Evolutionary conservation across 1,139 yeast genomes (phyloP).

Genomic region (Meyerozyma guilliermondii): DNA sequence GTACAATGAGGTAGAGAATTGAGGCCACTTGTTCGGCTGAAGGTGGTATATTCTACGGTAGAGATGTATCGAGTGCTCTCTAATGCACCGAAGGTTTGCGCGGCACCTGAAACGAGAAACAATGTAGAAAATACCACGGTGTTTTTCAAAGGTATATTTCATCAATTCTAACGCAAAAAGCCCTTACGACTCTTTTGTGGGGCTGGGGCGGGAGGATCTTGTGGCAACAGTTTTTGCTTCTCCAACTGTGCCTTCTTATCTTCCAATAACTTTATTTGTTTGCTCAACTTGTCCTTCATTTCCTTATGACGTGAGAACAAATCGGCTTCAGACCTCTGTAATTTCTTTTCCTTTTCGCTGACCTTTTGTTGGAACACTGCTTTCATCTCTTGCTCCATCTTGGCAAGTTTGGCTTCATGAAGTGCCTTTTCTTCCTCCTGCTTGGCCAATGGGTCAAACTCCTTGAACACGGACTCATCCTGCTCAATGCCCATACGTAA

Average conservation of each 20-base stretch:
- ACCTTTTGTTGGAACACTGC: conserved; percentile 96
- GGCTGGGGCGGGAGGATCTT: conserved; percentile 45
- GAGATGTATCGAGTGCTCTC: neutral
- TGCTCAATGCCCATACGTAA: conserved; percentile 82
- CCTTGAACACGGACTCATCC: conserved; percentile 86
- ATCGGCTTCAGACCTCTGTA: conserved; percentile 96
- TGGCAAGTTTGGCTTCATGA: conserved; percentile 90
- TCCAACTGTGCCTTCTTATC: conserved; percentile 87
- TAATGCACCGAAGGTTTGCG: neutral
- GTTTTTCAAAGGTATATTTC: neutral
- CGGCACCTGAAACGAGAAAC: neutral
- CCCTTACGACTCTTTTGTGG: conserved; percentile 53
- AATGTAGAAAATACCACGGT: too few relatives aligned
- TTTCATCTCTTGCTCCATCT: conserved; percentile 97
- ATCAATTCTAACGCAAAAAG: conserved; percentile 42
- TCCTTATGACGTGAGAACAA: conserved; percentile 93
- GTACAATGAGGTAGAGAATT: neutral
- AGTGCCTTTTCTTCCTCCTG: conserved; percentile 91
- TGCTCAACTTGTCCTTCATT: conserved; percentile 89
- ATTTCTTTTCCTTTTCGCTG: conserved; percentile 92
- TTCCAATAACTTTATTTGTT: conserved; percentile 84
- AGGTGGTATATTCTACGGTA: neutral
- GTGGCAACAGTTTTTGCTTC: conserved; percentile 53
- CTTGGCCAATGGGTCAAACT: conserved; percentile 87
- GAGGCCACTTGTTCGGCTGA: neutral